These are phyloP conservation scores for Xylaria grammica DNA, from an alignment of 495 filamentous ascomycete species.

Conservation along the genomic window DNA sequence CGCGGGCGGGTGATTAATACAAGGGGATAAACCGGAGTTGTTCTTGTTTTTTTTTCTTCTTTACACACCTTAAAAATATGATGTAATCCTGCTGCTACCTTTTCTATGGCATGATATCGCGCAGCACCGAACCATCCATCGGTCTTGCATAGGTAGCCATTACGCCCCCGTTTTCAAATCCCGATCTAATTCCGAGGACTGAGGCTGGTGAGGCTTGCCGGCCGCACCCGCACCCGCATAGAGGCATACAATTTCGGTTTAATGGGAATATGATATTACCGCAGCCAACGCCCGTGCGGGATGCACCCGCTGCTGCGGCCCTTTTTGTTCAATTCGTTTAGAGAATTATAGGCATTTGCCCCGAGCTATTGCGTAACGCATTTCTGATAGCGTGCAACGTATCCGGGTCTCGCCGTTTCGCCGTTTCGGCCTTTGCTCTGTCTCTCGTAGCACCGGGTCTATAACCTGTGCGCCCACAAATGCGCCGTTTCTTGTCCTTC, in stretches of 20 bases:
- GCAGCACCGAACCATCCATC: not conserved
- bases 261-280: not conserved
- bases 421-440: slow-evolving; percentile 24
- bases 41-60: not conserved
- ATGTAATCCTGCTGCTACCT: slow-evolving; percentile 12
- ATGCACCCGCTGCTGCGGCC: no score
- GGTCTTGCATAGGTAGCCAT: slow-evolving; percentile 1
- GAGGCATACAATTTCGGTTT: not conserved
- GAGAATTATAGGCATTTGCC: not conserved
- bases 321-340: no score
- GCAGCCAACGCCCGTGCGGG: not conserved
- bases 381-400: not conserved
- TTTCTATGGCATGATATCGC: slow-evolving; percentile 19
- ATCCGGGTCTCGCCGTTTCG: slow-evolving; percentile 24
- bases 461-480: slow-evolving; percentile 1
- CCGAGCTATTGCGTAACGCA: not conserved
- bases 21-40: slow-evolving; percentile 8
- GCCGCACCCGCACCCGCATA: slow-evolving; percentile 12
- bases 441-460: not conserved
- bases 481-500: not conserved
- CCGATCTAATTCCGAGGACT: slow-evolving; percentile 9
- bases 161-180: slow-evolving; percentile 6
- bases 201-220: slow-evolving; percentile 17
- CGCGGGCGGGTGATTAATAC: not conserved
- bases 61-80: not conserved